These are phyloP conservation scores for Candida adriatica DNA, from an alignment of 805 yeast genomes.

Conservation along the genomic window DNA sequence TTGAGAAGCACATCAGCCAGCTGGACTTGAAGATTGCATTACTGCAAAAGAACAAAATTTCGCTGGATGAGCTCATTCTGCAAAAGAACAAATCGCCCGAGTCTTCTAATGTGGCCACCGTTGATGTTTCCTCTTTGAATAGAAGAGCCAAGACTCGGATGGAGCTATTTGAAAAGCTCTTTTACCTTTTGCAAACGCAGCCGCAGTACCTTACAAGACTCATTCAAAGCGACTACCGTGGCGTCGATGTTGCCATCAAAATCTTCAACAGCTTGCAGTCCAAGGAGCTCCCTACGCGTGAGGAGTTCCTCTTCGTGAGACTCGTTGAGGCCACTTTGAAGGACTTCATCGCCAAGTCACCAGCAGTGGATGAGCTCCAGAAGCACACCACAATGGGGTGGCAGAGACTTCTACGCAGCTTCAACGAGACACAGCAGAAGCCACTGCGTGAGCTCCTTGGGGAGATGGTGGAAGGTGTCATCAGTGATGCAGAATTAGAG, in stretches of 20 bases:
- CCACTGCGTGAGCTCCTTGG: conserved; percentile 29
- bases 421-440: conserved; percentile 33
- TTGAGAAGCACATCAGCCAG: conserved; percentile 70
- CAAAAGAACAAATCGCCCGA: conserved; percentile 29
- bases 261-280: conserved; percentile 20
- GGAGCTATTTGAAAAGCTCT: conserved; percentile 67
- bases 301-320: conserved; percentile 22
- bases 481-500: conserved; percentile 35
- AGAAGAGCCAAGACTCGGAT: conserved; percentile 39
- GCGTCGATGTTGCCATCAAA: conserved; percentile 22
- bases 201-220: conserved; percentile 62
- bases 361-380: conserved; percentile 22
- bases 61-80: conserved; percentile 58
- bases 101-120: conserved; percentile 7
- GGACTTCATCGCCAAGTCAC: conserved; percentile 29
- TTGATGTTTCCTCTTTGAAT: conserved; percentile 24
- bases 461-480: conserved; percentile 30
- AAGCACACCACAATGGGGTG: conserved; percentile 28
- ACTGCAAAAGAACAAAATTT: conserved; percentile 70
- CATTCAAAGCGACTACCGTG: conserved; percentile 30
- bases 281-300: conserved; percentile 22
- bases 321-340: conserved; percentile 25
- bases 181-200: conserved; percentile 80
- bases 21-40: conserved; percentile 73
- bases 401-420: conserved; percentile 34